These are phyloP conservation scores for Funneliformis geosporum DNA, from an alignment of 192 early-diverging fungal genomes.

Conservation along the genomic window DNA sequence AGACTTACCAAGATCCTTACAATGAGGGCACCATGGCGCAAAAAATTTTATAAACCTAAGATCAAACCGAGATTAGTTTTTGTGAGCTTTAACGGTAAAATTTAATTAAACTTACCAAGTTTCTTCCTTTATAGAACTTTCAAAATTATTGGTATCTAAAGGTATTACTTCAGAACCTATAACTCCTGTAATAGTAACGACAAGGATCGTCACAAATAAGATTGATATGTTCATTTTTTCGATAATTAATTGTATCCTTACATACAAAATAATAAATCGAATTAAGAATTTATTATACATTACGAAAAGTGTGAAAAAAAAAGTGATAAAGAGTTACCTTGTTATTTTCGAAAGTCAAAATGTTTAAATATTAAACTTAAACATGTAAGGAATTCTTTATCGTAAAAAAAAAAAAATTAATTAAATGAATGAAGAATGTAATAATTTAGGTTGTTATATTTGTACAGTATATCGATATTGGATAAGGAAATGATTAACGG, in stretches of 20 bases:
- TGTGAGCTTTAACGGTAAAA: background rate
- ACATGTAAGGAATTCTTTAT: too few relatives aligned
- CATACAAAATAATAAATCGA: background rate
- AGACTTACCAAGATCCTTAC: slow-evolving; percentile 45
- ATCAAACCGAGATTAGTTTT: background rate
- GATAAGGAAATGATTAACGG: too few relatives aligned
- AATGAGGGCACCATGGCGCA: slow-evolving; percentile 49
- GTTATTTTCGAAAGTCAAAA: background rate
- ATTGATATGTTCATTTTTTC: slow-evolving; percentile 2
- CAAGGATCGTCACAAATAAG: background rate
- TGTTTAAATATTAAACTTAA: too few relatives aligned
- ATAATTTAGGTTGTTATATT: too few relatives aligned
- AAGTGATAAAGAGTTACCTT: background rate
- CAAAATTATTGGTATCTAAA: background rate
- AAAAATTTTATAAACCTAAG: slow-evolving; percentile 57
- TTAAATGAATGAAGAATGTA: too few relatives aligned
- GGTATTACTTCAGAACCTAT: background rate
- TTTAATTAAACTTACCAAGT: background rate
- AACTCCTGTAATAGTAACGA: background rate
- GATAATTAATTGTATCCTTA: background rate
- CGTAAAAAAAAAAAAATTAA: too few relatives aligned
- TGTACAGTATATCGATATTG: too few relatives aligned
- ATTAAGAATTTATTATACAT: background rate
- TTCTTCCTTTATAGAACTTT: background rate
- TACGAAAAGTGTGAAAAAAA: background rate